These are phyloP conservation scores for Nannochloropsis gaditana DNA, from an alignment of 108 stramenopile species.

Conservation along the genomic window DNA sequence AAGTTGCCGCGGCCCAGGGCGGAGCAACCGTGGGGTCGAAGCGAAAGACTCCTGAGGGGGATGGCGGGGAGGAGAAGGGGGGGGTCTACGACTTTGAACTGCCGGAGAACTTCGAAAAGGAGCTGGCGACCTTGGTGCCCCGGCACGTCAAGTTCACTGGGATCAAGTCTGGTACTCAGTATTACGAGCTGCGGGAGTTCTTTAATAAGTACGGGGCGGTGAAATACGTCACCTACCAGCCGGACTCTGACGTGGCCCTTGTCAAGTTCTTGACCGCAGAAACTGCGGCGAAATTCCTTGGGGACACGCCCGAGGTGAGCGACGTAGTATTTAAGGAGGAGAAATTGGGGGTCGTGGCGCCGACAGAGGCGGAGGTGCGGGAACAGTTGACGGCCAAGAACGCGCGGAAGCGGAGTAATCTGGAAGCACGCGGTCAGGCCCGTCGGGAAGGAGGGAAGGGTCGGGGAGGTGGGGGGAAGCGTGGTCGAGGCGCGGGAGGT, in stretches of 20 bases:
- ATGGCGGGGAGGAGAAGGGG: not conserved
- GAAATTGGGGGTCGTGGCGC: not conserved
- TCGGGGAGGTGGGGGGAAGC: conserved; percentile 6
- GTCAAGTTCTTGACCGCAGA: not conserved
- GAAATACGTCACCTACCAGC: not conserved
- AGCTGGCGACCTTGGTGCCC: not conserved
- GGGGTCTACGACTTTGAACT: not conserved
- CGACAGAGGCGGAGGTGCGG: not conserved
- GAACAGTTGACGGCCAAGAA: conserved; percentile 7
- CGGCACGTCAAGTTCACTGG: not conserved
- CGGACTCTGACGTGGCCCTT: not conserved
- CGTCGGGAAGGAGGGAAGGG: not conserved
- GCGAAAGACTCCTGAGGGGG: not conserved
- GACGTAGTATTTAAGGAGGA: not conserved
- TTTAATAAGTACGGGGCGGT: not conserved
- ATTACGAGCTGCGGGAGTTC: not conserved
- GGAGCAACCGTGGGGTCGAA: not conserved
- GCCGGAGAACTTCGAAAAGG: conserved; percentile 3
- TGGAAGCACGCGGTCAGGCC: not conserved
- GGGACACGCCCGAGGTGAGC: not conserved
- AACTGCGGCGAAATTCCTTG: not conserved
- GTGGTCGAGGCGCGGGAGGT: not conserved
- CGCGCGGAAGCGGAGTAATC: conserved; percentile 9
- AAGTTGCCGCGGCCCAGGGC: not conserved
- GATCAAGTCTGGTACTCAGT: not conserved